Base-by-base conservation (phyloP, 805 yeast genomes). In the Starmerella ratchasimensis region DNA sequence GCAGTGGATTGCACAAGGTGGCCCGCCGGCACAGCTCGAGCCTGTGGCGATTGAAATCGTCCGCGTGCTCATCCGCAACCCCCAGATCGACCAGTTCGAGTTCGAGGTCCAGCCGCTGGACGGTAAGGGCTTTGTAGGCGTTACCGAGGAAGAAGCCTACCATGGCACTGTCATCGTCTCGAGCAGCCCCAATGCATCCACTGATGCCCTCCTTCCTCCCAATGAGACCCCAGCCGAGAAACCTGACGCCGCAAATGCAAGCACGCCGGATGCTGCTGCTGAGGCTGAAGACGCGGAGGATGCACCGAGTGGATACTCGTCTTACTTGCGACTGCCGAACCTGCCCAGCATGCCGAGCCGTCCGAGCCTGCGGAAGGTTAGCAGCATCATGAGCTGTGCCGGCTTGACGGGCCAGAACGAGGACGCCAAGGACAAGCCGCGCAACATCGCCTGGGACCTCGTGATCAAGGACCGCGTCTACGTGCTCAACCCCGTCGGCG, bases 1-100 rank as follows among this genome's bases (percentile, higher is more conserved):
- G 37, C 34, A 36, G 24, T 59, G 58, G 56, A 37, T 41, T 18
- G 5, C 5, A 15, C 4, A 17, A 13, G 35, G 40, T 31, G 27
- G 15, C 20, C 27, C 14, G 16, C n/a, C 35, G 21, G 13, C 13
- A 2, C 14, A 19, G 6, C 13, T 38, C 23, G 13, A 24, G 24
- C 33, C 29, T 5, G 19, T 33, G 11, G 13, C 6, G 7, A 20
- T 37, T 20, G 27, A 15, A 8, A 38, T 43, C 7, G 37, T 43
- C 28, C 34, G 29, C 13, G 27, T 42, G 9, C 36, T 42, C 13
- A 22, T 50, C 14, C 43, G 37, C 19, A 34, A 41, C 18, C 45
- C 50, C 17, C 20, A 4, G 13, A 30, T 24, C 15, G 31, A 20
- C 8, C 38, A 40, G 14, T 34, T 38, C 19, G 28, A 31, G 15